Evolutionary conservation across 208 protist species (phyloP), one percentile per base, ranked within the genome.

Genomic region (Plasmodiophora brassicae): DNA sequence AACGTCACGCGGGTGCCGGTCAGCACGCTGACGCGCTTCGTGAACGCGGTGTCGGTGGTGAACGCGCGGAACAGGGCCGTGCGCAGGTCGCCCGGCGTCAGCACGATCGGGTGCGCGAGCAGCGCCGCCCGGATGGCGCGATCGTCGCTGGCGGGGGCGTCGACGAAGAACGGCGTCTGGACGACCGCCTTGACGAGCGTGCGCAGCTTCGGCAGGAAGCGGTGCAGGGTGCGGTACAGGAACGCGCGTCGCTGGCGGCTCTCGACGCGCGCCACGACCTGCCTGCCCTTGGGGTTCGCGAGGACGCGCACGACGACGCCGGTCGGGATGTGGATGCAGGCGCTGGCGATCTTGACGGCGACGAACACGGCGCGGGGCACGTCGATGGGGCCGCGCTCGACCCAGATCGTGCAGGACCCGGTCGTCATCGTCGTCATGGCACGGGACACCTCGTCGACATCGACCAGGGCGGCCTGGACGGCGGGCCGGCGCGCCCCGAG

Each of bases 331-430:
- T 78, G 65, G n/a, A 78, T 38, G n/a, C 65, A 78, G n/a, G 14
- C n/a, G 14, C 32, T 44, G 14, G 32, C 65, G 65, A 78, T 78
- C 41, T 78, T 78, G 5, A 38, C 65, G 5, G n/a, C 65, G 10
- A 78, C 32, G 20, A 78, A 78, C n/a, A 78, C 32, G 41, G 65
- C 32, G 14, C 65, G 5, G 20, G 65, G 65, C 65, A 44, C 14
- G 5, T 5, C 5, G 5, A 78, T 36, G 5, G 65, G 14, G 65
- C 65, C 65, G 5, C n/a, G 65, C n/a, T 78, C 65, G 5, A 78
- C n/a, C 65, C 65, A 78, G 5, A 78, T 78, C 65, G 65, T 78
- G 65, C 65, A 78, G 10, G 65, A 38, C 5, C 65, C 65, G n/a
- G 65, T 44, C 5, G 65, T 5, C 10, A 78, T 5, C 5, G 14